A percentile compares a stretch with the other conserved stretches of the same genome.
phyloP scores from a whole-genome alignment of 495 filamentous ascomycete species.

The Hypoxylon perforatum region DNA sequence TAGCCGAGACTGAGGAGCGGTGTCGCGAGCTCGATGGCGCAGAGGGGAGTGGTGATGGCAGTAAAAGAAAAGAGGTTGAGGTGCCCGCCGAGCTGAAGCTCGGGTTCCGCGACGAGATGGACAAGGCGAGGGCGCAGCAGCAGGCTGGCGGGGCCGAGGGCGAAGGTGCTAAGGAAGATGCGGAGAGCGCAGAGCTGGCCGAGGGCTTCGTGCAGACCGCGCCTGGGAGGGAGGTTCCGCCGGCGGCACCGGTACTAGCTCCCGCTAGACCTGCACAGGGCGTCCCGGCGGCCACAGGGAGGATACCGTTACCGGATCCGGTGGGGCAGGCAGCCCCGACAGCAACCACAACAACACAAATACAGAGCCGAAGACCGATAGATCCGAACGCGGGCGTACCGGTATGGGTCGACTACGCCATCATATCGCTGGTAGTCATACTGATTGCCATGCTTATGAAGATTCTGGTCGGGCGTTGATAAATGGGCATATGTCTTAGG shows the following conservation, averaged over 20 bases:
- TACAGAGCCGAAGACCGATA: constrained; percentile 16
- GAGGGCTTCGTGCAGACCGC: constrained; percentile 63
- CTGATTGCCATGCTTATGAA: constrained; percentile 65
- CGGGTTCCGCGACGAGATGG: constrained; percentile 65
- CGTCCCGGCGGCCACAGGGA: constrained; percentile 50
- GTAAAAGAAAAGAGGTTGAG: constrained; percentile 57
- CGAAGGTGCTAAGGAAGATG: constrained; percentile 38
- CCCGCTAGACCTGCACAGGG: constrained; percentile 42
- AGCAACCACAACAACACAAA: neutral
- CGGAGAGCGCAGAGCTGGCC: constrained; percentile 55
- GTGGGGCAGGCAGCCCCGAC: constrained; percentile 13
- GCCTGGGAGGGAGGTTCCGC: constrained; percentile 23
- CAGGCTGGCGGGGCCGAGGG: constrained; percentile 8
- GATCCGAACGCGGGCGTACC: constrained; percentile 57
- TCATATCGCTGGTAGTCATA: constrained; percentile 62
- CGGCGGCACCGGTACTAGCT: constrained; percentile 17
- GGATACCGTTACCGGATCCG: constrained; percentile 46
- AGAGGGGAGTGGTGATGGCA: constrained; percentile 40
- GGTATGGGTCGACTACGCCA: constrained; percentile 70
- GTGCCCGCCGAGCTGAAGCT: constrained; percentile 69
- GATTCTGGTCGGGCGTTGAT: constrained; percentile 33
- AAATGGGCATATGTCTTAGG: neutral
- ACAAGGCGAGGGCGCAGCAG: constrained; percentile 33
- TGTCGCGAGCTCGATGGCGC: constrained; percentile 64
- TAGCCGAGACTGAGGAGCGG: constrained; percentile 71